These are phyloP conservation scores for Globisporangium nunn DNA, from an alignment of 352 stramenopile species.

Conservation along the genomic window DNA sequence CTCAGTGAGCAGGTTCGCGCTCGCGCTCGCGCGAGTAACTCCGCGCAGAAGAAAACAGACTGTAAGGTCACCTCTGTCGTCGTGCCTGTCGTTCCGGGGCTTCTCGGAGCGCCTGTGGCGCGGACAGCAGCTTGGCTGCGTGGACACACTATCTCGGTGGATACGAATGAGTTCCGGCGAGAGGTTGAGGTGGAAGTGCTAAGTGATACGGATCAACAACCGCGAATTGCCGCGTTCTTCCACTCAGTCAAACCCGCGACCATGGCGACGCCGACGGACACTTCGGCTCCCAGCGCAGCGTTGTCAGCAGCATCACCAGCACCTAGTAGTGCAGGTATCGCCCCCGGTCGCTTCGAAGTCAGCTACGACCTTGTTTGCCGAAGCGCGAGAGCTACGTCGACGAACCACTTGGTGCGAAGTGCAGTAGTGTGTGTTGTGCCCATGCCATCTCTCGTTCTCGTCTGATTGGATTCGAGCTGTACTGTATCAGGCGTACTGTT, in stretches of 20 bases:
- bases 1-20: slow-evolving; percentile 58
- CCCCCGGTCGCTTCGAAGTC: neutral
- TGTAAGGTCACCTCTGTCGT: slow-evolving; percentile 29
- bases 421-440: neutral
- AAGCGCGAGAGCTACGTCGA: slow-evolving; percentile 1
- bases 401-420: slow-evolving; percentile 19
- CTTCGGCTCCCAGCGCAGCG: no score
- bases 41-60: slow-evolving; percentile 6
- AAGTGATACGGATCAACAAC: slow-evolving; percentile 9
- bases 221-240: slow-evolving; percentile 16
- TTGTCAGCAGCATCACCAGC: neutral
- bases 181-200: slow-evolving; percentile 3
- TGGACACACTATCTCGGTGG: neutral
- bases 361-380: slow-evolving; percentile 25
- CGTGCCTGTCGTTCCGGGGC: slow-evolving; percentile 9
- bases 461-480: neutral
- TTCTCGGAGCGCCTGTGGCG: neutral
- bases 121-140: neutral
- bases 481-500: slow-evolving; percentile 29
- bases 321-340: neutral
- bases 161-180: neutral
- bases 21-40: neutral
- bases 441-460: neutral
- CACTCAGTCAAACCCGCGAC: slow-evolving; percentile 7
- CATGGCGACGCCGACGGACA: neutral